Evolutionary conservation across 768 basidiomycete genomes (phyloP), one percentile per base, ranked within the genome.

Genomic region (Tulasnella sp.): DNA sequence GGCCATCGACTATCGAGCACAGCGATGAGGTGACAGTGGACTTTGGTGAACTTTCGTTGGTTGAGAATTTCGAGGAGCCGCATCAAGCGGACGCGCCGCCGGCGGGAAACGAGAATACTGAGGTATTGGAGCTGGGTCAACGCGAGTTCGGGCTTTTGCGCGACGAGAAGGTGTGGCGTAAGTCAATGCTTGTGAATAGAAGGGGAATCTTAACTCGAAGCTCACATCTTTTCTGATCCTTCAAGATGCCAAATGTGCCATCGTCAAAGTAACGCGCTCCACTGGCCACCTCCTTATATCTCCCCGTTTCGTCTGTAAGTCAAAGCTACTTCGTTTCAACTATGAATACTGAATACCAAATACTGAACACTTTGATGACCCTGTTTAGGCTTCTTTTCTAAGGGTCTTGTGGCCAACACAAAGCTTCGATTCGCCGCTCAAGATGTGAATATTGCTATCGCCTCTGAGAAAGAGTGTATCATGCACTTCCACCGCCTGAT

Each of bases 231-330:
- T 19, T 15, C 55, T 44, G 17, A 15, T 21, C 9, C 17, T 23
- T 48, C 7, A 11, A 56, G 55, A 48, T 45, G 27, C 55, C 1
- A 19, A 27, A 4, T 38, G 38, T 9, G 45, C 45, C 23, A 27
- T 56, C 8, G 55, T 38, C 19, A 1, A 7, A 23, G 24, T 38
- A 17, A 67, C 77, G 4, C 64, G 68, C 5, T 73, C 72, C 3
- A 64, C 69, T 8, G 79, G 79, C 8, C 74, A 73, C 58, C 70
- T 80, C 49, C 74, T 75, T 21, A 65, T 80, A 15, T 72, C 74
- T 0, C 65, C 68, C 1, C 65, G 69, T 41, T 73, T 71, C 61
- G 58, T 80, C 27, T 59, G 58, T 56, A 15, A 59, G 63, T 17
- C 63, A 65, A 54, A 62, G 63, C 7, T 19, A 27, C 10, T 48